phyloP scores from a whole-genome alignment of 306 rosid species.

The Biancaea sappan region DNA sequence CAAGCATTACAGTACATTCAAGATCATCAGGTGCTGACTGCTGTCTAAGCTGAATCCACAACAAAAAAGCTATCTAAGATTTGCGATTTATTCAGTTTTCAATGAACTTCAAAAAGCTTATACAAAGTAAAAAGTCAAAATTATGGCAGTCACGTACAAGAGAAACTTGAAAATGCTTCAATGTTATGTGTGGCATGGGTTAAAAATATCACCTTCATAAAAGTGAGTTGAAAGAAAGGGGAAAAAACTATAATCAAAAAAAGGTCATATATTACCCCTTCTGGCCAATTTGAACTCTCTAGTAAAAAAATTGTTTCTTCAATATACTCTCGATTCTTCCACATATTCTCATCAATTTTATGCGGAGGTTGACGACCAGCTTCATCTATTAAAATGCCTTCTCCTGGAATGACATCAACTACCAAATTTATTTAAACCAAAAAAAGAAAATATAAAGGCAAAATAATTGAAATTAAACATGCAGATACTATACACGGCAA shows the following conservation, averaged over 20 bases:
- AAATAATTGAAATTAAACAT: neutral
- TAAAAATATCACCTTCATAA: constrained; percentile 11
- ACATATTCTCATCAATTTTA: constrained; percentile 95
- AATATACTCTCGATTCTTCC: constrained; percentile 93
- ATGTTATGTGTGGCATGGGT: constrained; percentile 8
- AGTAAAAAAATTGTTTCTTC: constrained; percentile 81
- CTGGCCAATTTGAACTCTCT: constrained; percentile 73
- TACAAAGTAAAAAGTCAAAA: neutral
- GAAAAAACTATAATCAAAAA: constrained; percentile 5
- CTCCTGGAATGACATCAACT: constrained; percentile 49
- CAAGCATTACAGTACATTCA: constrained; percentile 49
- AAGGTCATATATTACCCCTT: constrained; percentile 48
- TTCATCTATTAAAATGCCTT: constrained; percentile 56
- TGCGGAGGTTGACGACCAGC: constrained; percentile 70
- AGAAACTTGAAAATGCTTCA: constrained; percentile 6
- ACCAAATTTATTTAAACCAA: neutral
- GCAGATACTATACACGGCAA: neutral
- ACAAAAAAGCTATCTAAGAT: constrained; percentile 26
- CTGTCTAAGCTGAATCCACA: constrained; percentile 66
- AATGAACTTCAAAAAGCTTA: constrained; percentile 7
- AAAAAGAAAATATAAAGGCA: neutral
- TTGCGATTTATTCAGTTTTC: neutral
- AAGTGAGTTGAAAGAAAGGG: neutral
- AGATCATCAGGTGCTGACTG: constrained; percentile 52
- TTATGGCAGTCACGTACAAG: constrained; percentile 3